Base-by-base conservation (phyloP, 129 eudicot species). In the Dittrichia graveolens region DNA sequence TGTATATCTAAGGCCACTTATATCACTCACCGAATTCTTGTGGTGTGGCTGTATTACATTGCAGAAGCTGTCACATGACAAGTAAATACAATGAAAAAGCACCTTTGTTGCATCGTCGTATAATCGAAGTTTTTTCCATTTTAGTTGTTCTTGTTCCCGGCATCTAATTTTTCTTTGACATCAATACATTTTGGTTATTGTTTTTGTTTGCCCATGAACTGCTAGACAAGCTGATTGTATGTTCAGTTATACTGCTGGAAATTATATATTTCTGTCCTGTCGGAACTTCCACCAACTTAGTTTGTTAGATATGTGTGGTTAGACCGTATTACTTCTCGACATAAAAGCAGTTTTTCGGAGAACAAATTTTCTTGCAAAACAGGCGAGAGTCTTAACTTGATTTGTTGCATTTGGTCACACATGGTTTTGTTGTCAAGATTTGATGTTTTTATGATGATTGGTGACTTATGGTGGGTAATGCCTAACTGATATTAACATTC, bases 361-460 rank as follows among this genome's bases (percentile, higher is more conserved):
- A 8, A 45, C 39, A 11, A 15, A 15, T 72, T 50, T 15, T 43
- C 45, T 42, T 8, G 1, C 31, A 40, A 59, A 59, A 8, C 6
- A 65, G 19, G 4, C 18, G 11, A 1, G 16, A 43, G 44, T 44
- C 5, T 10, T 43, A 43, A 44, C 54, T 43, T 43, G 39, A 15
- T 16, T 68, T 56, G 75, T 44, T 69, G 35, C 64, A 40, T 8
- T 38, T 69, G 65, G 58, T 18, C 52, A 72, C 45, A 59, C 47
- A 60, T 44, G 16, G 44, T 58, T 15, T 45, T 58, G 45, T 37
- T 73, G 45, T 37, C 16, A 72, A 34, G 14, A 43, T 44, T 13
- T 45, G 76, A 58, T 24, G 65, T 24, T 58, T 72, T 14, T 13
- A 38, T 24, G 38, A 55, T 55, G 19, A 18, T 55, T 18, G 13